phyloP scores from a whole-genome alignment of 768 basidiomycete species.

The Boletus patriciae region DNA sequence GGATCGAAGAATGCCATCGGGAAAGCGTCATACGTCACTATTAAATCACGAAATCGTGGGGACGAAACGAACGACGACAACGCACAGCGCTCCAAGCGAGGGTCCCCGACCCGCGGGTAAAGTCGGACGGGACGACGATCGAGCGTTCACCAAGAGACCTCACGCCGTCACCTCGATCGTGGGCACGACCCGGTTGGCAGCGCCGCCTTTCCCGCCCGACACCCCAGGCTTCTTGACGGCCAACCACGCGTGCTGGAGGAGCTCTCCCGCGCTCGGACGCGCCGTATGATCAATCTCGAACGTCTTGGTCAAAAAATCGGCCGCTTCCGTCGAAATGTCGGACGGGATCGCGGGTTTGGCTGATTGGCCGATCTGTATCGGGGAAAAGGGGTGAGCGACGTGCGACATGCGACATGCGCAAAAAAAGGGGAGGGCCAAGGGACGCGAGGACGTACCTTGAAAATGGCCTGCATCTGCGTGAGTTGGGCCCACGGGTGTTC shows the following conservation, averaged over 20 bases:
- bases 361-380: slow-evolving; percentile 85
- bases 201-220: slow-evolving; percentile 24
- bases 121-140: too few species aligned
- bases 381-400: background rate
- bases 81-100: too few species aligned
- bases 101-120: too few species aligned
- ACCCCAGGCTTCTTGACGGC: slow-evolving; percentile 35
- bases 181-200: slow-evolving; percentile 19
- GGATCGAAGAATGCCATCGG: too few species aligned
- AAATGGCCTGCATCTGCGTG: slow-evolving; percentile 99
- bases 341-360: slow-evolving; percentile 85
- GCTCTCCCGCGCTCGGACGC: slow-evolving; percentile 74
- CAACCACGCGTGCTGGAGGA: slow-evolving; percentile 78
- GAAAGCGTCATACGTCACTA: too few species aligned
- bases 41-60: too few species aligned
- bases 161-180: slow-evolving; percentile 33
- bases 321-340: slow-evolving; percentile 87
- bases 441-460: slow-evolving; percentile 58
- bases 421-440: too few species aligned
- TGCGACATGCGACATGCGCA: too few species aligned
- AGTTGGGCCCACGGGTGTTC: slow-evolving; percentile 95
- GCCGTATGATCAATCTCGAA: slow-evolving; percentile 83
- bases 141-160: background rate
- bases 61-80: too few species aligned
- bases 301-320: slow-evolving; percentile 81